Base-by-base conservation (phyloP, 495 filamentous ascomycete genomes). In the Hypoxylon trugodes region DNA sequence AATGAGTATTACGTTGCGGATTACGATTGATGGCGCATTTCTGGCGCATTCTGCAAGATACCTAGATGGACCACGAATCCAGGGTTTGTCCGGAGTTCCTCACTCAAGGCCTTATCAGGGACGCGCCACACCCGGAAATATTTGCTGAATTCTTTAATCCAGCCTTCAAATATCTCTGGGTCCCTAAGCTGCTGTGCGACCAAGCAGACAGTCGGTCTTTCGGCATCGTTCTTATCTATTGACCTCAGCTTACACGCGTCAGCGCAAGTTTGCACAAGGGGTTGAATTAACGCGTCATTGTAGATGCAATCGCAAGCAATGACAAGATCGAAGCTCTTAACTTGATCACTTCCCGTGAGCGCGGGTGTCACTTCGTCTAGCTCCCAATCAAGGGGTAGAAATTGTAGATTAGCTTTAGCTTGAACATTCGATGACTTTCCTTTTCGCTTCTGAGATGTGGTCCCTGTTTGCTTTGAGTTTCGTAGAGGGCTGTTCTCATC, bases 231-330 rank as follows among this genome's bases (percentile, higher is more conserved):
- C 18, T 48, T 47, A 18, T 65, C 62, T 16, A 48, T 57, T 10
- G 75, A 69, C 15, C 86, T 73, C 1, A 94, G 71, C 15, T 76
- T 73, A 75, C 93, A 96, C 21, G 86, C 78, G 54, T 94, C 90
- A n/a, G 81, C 84, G 75, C 93, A 97, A 0, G 92, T 90, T 45
- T 87, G 79, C n/a, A 96, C 89, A 15, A 97, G 85, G 1, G 92
- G 91, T 28, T 85, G 77, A 12, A 97, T 86, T 2, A 98, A 83
- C 4, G 87, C 81, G 62, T 96, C 91, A 71, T 94, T 93, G 77
- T 95, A 96, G 72, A 97, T 88, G 67, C 91, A 96, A 70, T 96
- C 92, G 74, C 91, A 96, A 4, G 93, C 91, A 15, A 93, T 72
- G 3, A 96, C 80, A 2, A 82, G 76, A 59, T 92, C 88, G 53